Conservation (phyloP, 192 early-diverging fungal species). For the Globomyces pollinis-pini region DNA sequence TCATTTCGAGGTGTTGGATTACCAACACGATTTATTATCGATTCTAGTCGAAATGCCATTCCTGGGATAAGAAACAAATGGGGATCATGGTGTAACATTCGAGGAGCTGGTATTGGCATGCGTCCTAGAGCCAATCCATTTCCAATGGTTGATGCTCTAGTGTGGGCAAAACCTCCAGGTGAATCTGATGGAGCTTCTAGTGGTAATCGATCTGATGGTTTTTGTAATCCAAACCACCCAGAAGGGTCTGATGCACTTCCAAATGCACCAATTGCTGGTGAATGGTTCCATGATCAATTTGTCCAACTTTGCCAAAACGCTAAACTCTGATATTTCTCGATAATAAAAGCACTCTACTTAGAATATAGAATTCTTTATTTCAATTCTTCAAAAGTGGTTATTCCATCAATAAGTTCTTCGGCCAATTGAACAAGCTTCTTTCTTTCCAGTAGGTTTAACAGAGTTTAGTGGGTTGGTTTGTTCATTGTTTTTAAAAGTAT, state of each 20-base stretch:
- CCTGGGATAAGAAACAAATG: conserved; percentile 18
- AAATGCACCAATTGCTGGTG: conserved; percentile 35
- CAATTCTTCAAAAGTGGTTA: too few species aligned
- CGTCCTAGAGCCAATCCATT: background rate
- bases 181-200: conserved; percentile 33
- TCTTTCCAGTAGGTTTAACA: too few species aligned
- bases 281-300: conserved; percentile 38
- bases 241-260: conserved; percentile 15
- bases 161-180: conserved; percentile 38
- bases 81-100: conserved; percentile 29
- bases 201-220: conserved; percentile 17
- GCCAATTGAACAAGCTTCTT: too few species aligned
- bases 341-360: too few species aligned
- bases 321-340: too few species aligned
- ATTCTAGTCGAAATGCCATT: conserved; percentile 20
- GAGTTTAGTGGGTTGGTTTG: too few species aligned
- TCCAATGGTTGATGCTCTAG: conserved; percentile 29
- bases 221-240: conserved; percentile 13
- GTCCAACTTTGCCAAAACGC: conserved; percentile 33
- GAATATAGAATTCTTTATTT: too few species aligned
- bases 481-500: too few species aligned
- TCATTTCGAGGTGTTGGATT: conserved; percentile 6
- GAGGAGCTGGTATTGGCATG: conserved; percentile 20
- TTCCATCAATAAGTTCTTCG: too few species aligned
- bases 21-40: conserved; percentile 23